Base-by-base conservation (phyloP, 495 filamentous ascomycete genomes). In the Aspergillus haitiensis region DNA sequence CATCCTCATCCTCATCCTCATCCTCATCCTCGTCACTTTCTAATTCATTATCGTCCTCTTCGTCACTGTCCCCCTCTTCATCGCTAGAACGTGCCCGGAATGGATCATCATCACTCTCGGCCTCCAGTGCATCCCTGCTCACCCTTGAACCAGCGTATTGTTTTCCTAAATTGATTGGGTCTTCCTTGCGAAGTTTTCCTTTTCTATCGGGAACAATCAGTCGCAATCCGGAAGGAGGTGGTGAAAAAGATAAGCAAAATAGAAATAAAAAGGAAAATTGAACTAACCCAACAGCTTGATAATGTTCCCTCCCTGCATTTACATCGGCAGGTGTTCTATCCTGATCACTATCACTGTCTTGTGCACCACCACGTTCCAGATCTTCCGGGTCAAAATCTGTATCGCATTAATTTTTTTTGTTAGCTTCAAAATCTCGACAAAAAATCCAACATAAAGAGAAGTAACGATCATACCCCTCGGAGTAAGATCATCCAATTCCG, bases 301-400 rank as follows among this genome's bases (percentile, higher is more conserved):
- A 98, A 66, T 98, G 93, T 61, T 94, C 93, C 13, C 91, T 85
- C 16, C 85, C 71, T 61, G 81, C 67, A 72, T 72, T 74, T 11
- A 81, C 80, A 64, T 86, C 72, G 39, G 58, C 69, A 68, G 7
- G 36, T 58, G 42, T 62, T 71, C 13, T 27, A 27, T 27, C 21
- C 21, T 27, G 21, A 27, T 85, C 86, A 16, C 82, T 83, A 33
- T 81, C 83, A 63, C 81, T 86, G 21, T 78, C 77, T 50, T 74
- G 70, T 11, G 68, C 79, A 9, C 75, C 79, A 9, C 75, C 77
- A 35, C 71, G 79, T 15, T 81, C 84, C 51, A 87, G 81, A 64
- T 88, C 86, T 77, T 98, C 93, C 1, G 91, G 91, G 69, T 98
- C 93, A 67, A 89, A 89, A 69, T 98, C 93, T 96, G 66, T 27